A percentile compares a stretch with the other conserved stretches of the same genome.
Evolutionary conservation across 768 basidiomycete genomes (phyloP).

Genomic region (Kwoniella mangroviensis): DNA sequence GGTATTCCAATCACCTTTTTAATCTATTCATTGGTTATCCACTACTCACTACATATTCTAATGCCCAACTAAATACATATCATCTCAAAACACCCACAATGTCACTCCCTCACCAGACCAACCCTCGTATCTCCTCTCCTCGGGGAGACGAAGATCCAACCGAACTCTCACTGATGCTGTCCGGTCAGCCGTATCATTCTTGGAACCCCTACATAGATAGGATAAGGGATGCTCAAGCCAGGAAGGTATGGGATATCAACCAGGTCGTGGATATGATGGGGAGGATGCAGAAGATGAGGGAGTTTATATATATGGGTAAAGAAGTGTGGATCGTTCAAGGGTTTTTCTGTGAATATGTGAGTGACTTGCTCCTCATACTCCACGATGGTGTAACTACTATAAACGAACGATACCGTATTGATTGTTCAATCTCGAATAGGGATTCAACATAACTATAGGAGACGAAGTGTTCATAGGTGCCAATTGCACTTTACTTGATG

Average conservation of each 20-base stretch:
- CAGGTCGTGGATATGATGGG: constrained; percentile 23
- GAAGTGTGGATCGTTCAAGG: constrained; percentile 31
- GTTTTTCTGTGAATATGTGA: constrained; percentile 52
- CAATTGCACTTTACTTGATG: constrained; percentile 47
- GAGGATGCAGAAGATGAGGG: constrained; percentile 28
- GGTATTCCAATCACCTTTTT: no score
- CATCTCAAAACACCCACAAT: not conserved
- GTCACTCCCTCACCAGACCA: constrained; percentile 8
- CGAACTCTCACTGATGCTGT: constrained; percentile 33
- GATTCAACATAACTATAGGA: constrained; percentile 49
- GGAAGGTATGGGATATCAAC: constrained; percentile 37
- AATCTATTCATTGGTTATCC: no score
- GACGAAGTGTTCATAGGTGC: constrained; percentile 46
- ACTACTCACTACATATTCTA: no score
- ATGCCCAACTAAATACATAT: no score
- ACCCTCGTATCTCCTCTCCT: not conserved
- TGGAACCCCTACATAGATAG: constrained; percentile 32
- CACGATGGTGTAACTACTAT: not conserved
- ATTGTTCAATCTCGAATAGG: constrained; percentile 25
- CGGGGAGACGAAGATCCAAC: constrained; percentile 5
- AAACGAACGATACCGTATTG: not conserved
- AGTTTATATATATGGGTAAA: constrained; percentile 20
- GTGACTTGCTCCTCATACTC: constrained; percentile 8
- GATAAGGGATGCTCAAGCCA: constrained; percentile 23
- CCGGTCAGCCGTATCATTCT: constrained; percentile 39